Conservation (phyloP, 2,329 filamentous ascomycete genomes). For the Seiridium cupressi region DNA sequence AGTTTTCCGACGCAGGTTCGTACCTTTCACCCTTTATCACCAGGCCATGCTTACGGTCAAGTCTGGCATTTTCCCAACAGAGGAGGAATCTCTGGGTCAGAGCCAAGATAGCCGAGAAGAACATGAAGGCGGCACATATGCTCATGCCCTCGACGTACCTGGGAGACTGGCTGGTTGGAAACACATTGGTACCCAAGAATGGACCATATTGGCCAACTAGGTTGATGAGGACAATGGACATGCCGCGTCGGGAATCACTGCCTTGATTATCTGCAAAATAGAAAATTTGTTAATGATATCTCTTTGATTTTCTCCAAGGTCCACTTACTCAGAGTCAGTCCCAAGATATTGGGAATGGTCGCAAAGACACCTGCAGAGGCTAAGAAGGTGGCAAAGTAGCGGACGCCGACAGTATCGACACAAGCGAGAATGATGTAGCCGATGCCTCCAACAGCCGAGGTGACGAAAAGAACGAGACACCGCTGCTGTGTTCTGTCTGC, state of each 20-base stretch:
- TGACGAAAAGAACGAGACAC: conserved; percentile 18
- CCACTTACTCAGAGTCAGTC: conserved; percentile 20
- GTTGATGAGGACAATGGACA: conserved; percentile 25
- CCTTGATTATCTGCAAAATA: conserved; percentile 23
- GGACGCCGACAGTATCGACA: conserved; percentile 32
- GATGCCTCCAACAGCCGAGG: conserved; percentile 18
- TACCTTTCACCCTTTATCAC: conserved; percentile 9
- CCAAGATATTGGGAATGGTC: conserved; percentile 24
- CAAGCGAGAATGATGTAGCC: conserved; percentile 26
- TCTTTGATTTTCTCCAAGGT: not conserved
- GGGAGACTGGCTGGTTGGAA: conserved; percentile 15
- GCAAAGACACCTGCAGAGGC: conserved; percentile 37
- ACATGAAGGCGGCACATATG: conserved; percentile 26
- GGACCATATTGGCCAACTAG: conserved; percentile 24
- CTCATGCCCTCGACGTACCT: conserved; percentile 22
- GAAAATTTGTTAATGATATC: not conserved
- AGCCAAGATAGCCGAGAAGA: conserved; percentile 21
- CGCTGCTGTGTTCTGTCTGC: conserved; percentile 25
- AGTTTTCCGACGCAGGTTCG: conserved; percentile 16
- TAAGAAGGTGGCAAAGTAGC: conserved; percentile 48
- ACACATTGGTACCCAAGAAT: conserved; percentile 23
- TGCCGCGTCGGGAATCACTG: conserved; percentile 21
- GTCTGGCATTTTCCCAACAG: conserved; percentile 19
- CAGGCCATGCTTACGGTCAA: conserved; percentile 19
- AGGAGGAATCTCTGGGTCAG: conserved; percentile 17